Base-by-base conservation (phyloP, 306 rosid genomes). In the Hippophae gyantsensis region DNA sequence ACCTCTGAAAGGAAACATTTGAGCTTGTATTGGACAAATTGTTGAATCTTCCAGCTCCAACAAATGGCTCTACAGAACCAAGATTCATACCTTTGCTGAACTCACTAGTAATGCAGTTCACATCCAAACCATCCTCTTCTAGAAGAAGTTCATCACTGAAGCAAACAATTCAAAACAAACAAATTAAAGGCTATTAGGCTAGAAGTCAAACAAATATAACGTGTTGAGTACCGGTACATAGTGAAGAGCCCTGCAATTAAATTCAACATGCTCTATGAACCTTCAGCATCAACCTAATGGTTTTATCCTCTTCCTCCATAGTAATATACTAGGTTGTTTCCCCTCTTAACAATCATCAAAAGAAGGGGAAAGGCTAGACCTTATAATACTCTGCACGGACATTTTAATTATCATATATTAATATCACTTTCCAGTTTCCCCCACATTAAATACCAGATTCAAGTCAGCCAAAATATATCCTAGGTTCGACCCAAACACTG, bases 91-190 rank as follows among this genome's bases (percentile, higher is more conserved):
- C 70, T 64, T 78, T 79, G 78, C 88, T 64, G 63, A 93, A 85
- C 63, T 82, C 97, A 45, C 74, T 52, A 48, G 81, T 49, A 69
- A 85, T 57, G 74, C 53, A 43, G 75, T 63, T 76, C 54, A 46
- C 76, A 71, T 93, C 94, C 49, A 82, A 76, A 67, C 84, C 78
- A 72, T 85, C 97, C 32, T 93, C 99, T 83, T 88, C 97, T 73
- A 93, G 85, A 62, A 93, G 97, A 50, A 86, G 96, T 65, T 88
- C 99, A 75, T 93, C 99, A 63, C 99, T 93, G 80, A 60, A 82
- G 68, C 38, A 32, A 60, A 71, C 74, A 63, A 52, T 64, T 64
- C 64, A 48, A 41, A 77, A 12, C 56, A 13, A 62, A 50, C 46
- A 38, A 42, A 18, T 10, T 49, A 42, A 42, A 49, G n/a, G 7